Conservation (phyloP, 371 early-diverging fungal species). For the Mucor saturninus region DNA sequence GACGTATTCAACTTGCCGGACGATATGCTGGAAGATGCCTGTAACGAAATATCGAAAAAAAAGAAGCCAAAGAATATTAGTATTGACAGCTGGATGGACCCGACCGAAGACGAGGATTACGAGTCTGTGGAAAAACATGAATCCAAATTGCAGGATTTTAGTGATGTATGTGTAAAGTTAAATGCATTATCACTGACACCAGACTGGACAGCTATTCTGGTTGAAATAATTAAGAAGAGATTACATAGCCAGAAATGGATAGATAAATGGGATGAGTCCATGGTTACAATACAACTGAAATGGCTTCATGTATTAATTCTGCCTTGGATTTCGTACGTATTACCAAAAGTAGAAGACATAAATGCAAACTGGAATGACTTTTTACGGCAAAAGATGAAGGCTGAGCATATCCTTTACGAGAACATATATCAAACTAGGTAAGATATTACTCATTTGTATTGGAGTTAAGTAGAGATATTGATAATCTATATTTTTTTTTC, state of each 20-base stretch:
- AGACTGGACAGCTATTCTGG: conserved; percentile 17
- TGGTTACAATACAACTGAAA: conserved; percentile 20
- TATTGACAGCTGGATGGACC: conserved; percentile 2
- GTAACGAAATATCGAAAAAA: not conserved
- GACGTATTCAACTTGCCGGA: conserved; percentile 19
- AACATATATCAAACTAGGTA: conserved; percentile 17
- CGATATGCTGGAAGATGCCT: conserved; percentile 5
- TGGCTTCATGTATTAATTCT: conserved; percentile 28
- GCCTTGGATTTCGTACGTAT: conserved; percentile 28
- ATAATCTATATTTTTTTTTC: not conserved
- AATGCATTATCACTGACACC: conserved; percentile 11
- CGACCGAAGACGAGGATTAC: not conserved
- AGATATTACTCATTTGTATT: too few relatives aligned
- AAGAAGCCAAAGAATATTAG: not conserved
- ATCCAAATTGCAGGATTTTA: not conserved
- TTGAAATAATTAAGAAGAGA: conserved; percentile 9
- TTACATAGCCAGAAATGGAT: conserved; percentile 5
- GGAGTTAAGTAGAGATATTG: not conserved
- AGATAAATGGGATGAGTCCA: conserved; percentile 4
- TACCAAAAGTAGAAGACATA: conserved; percentile 10
- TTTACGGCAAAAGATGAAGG: conserved; percentile 22
- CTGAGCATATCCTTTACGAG: conserved; percentile 30
- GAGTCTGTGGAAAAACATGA: not conserved
- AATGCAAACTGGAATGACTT: conserved; percentile 23
- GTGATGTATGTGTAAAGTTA: conserved; percentile 9